Evolutionary conservation across 2,329 filamentous ascomycete genomes (phyloP), one percentile per base, ranked within the genome.

Genomic region (Botrytis porri): DNA sequence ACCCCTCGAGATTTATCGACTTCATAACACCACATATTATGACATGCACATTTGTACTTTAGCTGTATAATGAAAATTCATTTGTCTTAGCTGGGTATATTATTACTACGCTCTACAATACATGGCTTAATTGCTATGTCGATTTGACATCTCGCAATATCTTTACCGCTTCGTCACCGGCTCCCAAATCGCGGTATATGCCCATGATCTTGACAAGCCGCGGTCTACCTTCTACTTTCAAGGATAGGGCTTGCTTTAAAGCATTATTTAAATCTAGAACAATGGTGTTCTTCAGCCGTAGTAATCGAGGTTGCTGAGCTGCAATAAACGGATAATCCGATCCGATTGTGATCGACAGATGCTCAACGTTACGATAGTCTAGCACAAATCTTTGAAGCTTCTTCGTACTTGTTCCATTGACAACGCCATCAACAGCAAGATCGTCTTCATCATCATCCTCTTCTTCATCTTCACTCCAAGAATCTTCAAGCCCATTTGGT

Each of bases 251-350:
- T 77, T 90, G 87, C 78, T 89, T 88, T 71, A 92, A 80, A 8
- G 88, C 88, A 59, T 87, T 87, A 72, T 87, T 88, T 45, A 93
- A 81, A 82, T 93, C 91, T 63, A 92, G 82, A 45, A 92, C 80
- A 73, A 93, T 80, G 0, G 89, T 91, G 72, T 88, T 88, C 74
- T 86, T 85, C 37, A 92, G 84, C 77, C 87, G 87, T 54, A 84
- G 80, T 71, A 92, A 81, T 67, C 90, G 83, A 8, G 84, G 81
- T 75, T 87, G 82, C 77, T 91, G 89, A 25, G 84, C 84, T 51
- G 84, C 79, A 25, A 93, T 79, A 77, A 93, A 93, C 1, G 90
- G 90, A 82, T 93, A 90, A 7, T 85, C 82, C 7, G 84, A 80
- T 3, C 87, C 88, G 71, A 91, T 81, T 14, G 83, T 83, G 41